Percentiles rank a stretch among this genome's conserved stretches.
Evolutionary conservation across 352 stramenopile species (phyloP).

Genomic region (Thraustotheca clavata): DNA sequence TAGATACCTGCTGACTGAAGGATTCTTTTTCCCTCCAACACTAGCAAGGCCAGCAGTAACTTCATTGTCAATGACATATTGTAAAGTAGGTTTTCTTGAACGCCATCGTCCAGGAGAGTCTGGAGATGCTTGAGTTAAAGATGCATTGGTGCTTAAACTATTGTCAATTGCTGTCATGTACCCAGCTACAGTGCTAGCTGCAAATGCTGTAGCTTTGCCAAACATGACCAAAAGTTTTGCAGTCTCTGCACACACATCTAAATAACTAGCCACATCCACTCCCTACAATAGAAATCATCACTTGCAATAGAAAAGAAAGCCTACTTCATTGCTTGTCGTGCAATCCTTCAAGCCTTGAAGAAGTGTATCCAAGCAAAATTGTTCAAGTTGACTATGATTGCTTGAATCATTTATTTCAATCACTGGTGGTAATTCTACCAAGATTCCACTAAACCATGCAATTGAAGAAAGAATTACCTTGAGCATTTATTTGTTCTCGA

Average conservation of each 20-base stretch:
- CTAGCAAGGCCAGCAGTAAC: constrained; percentile 47
- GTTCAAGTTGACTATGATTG: neutral
- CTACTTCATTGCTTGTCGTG: neutral
- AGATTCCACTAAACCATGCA: neutral
- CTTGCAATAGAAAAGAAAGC: neutral
- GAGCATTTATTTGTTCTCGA: neutral
- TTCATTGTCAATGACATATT: constrained; percentile 49
- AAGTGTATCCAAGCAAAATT: neutral
- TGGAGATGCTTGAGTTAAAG: constrained; percentile 8
- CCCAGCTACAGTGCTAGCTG: constrained; percentile 54
- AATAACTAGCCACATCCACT: constrained; percentile 41
- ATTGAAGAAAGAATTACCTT: neutral
- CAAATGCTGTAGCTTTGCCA: constrained; percentile 70
- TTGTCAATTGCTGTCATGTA: constrained; percentile 67
- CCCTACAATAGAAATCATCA: neutral
- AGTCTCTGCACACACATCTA: constrained; percentile 47
- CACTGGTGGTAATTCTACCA: neutral
- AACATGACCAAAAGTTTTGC: constrained; percentile 70
- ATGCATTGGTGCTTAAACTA: constrained; percentile 28
- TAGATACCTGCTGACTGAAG: constrained; percentile 30
- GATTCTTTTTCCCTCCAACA: constrained; percentile 75
- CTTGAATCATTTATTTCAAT: neutral
- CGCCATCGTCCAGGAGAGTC: too few species aligned
- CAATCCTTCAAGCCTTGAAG: neutral
- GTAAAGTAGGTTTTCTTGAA: constrained; percentile 38